Evolutionary conservation across 805 yeast genomes (phyloP), one percentile per base, ranked within the genome.

Genomic region (Candida bentonensis): DNA sequence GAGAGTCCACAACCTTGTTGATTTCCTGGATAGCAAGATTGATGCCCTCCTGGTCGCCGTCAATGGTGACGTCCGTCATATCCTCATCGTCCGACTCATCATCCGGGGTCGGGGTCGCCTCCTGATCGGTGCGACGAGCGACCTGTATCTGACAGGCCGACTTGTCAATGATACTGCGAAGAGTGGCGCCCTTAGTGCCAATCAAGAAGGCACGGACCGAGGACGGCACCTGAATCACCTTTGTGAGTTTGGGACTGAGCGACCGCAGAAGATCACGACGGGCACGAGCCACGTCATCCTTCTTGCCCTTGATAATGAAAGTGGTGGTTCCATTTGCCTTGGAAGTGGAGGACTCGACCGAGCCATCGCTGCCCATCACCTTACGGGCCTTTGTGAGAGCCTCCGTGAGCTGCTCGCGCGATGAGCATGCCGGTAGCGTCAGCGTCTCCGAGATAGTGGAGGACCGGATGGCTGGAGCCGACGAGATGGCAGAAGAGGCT

Each of bases 11-110:
- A 54, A 87, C 82, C 20, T 73, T 76, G 56, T 75, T 52, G 51
- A 89, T 86, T 57, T 70, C 76, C 27, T 65, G 60, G 57, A 80
- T 80, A 23, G 96, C 96, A 42, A 71, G 70, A 50, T 70, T 73
- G 53, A 83, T 82, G 45, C 95, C 87, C 58, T 83, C 94, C 48
- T 74, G 72, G 57, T 87, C 94, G 64, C 96, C 97, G 48, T 76
- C 81, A 45, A 88, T 67, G 22, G 76, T 64, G 44, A 88, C 79
- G 26, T 68, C 66, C 25, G 82, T 69, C n/a, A 73, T 59, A 41
- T 68, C 74, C 28, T 79, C 79, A 50, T 79, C 85, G 46, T 74
- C 80, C 25, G 73, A 79, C 45, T 68, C 74, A 28, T 59, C 68
- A 33, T 69, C 66, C 42, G 47, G 53, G 28, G 34, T 43, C 34